phyloP scores from a whole-genome alignment of 805 yeast genomes.

The Kluyveromyces wickerhamii region DNA sequence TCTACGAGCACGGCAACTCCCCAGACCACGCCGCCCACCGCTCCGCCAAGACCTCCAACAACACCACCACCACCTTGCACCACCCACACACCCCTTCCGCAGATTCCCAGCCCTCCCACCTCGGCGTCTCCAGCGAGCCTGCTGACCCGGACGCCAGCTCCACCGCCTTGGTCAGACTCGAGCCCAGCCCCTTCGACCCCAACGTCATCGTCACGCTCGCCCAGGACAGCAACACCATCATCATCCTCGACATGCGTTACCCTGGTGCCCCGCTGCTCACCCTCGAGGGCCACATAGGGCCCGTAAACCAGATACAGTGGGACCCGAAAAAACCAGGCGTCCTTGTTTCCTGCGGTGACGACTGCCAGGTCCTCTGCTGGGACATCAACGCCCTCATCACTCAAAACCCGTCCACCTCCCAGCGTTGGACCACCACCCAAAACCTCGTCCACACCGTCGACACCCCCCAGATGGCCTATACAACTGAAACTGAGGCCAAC shows the following conservation, averaged over 20 bases:
- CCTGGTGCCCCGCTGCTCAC: constrained; percentile 77
- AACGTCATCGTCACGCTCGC: constrained; percentile 81
- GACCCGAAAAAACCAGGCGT: constrained; percentile 60
- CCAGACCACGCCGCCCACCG: not conserved
- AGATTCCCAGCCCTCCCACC: constrained; percentile 4
- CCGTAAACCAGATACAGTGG: constrained; percentile 75
- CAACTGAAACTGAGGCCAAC: constrained; percentile 66
- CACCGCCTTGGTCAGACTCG: constrained; percentile 63
- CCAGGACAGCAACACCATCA: constrained; percentile 54
- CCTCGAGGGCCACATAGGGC: constrained; percentile 57
- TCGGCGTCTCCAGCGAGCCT: constrained; percentile 4
- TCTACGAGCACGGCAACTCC: constrained; percentile 62
- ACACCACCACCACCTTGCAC: constrained; percentile 11
- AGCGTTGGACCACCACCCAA: constrained; percentile 12
- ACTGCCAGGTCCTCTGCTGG: constrained; percentile 66
- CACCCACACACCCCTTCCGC: constrained; percentile 7
- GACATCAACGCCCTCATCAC: constrained; percentile 38
- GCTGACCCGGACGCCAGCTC: constrained; percentile 20
- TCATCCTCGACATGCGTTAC: constrained; percentile 74
- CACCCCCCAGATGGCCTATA: constrained; percentile 41
- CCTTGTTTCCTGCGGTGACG: constrained; percentile 60
- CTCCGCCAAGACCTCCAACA: constrained; percentile 5
- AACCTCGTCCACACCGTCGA: constrained; percentile 13
- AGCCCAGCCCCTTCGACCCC: constrained; percentile 72
- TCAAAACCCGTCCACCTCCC: constrained; percentile 7